Evolutionary conservation across 2,329 filamentous ascomycete genomes (phyloP).

Genomic region (Phialophora macrospora): DNA sequence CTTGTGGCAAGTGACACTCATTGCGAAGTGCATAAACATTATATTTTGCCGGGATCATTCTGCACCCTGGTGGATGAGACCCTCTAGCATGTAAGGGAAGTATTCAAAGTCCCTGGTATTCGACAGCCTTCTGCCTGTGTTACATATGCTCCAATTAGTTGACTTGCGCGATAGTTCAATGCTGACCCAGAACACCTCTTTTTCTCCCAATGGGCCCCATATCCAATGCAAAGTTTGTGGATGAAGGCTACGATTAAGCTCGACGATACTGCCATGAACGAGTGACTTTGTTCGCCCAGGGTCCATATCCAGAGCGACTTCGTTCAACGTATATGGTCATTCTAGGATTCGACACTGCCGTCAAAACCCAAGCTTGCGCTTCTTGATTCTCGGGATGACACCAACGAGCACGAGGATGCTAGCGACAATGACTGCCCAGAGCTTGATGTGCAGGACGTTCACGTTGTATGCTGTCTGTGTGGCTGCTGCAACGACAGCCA

Average conservation of each 20-base stretch:
- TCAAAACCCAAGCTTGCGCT: constrained; percentile 74
- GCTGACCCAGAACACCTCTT: background rate
- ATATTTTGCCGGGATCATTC: background rate
- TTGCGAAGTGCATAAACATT: background rate
- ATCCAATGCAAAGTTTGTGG: background rate
- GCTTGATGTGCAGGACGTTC: constrained; percentile 69
- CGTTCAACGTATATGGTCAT: background rate
- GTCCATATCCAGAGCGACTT: background rate
- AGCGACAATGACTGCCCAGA: constrained; percentile 75
- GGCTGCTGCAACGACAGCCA: constrained; percentile 75
- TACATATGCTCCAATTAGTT: background rate
- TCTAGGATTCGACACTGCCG: background rate
- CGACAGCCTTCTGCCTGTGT: background rate
- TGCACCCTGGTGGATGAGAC: background rate
- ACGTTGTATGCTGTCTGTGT: constrained; percentile 76
- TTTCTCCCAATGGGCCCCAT: background rate
- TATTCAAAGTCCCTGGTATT: background rate
- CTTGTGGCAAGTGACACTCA: too few species aligned
- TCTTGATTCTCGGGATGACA: constrained; percentile 76
- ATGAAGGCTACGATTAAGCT: background rate
- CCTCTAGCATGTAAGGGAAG: background rate
- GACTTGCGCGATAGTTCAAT: background rate
- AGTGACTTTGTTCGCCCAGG: background rate
- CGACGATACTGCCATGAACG: background rate
- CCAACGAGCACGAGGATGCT: constrained; percentile 71